Conservation (phyloP, 495 filamentous ascomycete genomes). For the Amniculicola lignicola region DNA sequence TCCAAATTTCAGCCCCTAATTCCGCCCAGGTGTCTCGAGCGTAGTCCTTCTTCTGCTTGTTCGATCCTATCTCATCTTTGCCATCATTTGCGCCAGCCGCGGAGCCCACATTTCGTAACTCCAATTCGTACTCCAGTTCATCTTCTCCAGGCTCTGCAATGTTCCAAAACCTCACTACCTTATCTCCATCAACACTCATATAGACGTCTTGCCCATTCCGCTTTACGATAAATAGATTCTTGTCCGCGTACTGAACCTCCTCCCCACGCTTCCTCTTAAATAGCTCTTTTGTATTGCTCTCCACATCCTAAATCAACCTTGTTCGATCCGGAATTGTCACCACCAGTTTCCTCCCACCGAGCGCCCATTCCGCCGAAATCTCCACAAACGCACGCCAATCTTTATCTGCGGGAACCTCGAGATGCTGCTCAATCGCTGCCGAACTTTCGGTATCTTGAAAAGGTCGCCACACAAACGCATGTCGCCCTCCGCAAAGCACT, state of each 20-base stretch:
- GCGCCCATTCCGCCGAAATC: conserved; percentile 9
- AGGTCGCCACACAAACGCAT: conserved; percentile 10
- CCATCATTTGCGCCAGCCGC: neutral
- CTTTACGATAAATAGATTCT: neutral
- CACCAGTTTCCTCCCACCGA: conserved; percentile 7
- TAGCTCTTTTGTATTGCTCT: conserved; percentile 10
- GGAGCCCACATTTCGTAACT: neutral
- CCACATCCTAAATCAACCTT: conserved; percentile 15
- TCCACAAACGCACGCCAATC: neutral
- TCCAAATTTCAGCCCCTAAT: conserved; percentile 17
- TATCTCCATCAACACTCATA: conserved; percentile 14
- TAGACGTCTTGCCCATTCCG: neutral
- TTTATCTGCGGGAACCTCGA: neutral
- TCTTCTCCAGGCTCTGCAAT: neutral
- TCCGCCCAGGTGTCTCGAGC: conserved; percentile 11
- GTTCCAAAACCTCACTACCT: conserved; percentile 8
- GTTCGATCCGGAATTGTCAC: conserved; percentile 5
- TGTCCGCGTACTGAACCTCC: neutral
- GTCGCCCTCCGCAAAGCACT: conserved; percentile 3
- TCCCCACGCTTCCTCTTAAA: neutral
- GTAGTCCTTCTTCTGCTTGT: neutral
- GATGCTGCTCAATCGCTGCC: conserved; percentile 4
- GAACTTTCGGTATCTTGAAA: neutral
- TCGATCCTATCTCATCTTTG: neutral
- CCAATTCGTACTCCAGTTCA: conserved; percentile 4